Evolutionary conservation across 73 alveolate species (phyloP).

Genomic region (Blepharisma stoltei): DNA sequence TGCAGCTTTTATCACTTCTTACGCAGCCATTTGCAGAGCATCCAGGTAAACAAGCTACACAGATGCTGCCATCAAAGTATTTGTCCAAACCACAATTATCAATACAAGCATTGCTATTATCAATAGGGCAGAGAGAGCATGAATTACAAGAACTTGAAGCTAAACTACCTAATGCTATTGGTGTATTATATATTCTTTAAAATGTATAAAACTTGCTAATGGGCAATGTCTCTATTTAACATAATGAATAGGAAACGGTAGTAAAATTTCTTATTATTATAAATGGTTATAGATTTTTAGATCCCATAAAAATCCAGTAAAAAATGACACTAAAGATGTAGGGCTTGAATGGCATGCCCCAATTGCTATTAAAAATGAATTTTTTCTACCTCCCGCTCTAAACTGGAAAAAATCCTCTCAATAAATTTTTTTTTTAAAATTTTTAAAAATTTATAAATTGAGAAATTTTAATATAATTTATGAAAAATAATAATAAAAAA

Average conservation of each 20-base stretch:
- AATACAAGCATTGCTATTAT: not conserved
- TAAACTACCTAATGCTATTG: not conserved
- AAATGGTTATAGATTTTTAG: constrained; percentile 15
- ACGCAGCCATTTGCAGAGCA: not conserved
- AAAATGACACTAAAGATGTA: not conserved
- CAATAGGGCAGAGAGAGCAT: not conserved
- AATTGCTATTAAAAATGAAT: not conserved
- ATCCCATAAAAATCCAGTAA: not conserved
- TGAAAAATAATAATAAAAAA: too few relatives aligned
- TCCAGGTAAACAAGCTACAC: not conserved
- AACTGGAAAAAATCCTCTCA: too few relatives aligned
- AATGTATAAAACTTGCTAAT: too few relatives aligned
- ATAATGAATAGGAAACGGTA: too few relatives aligned
- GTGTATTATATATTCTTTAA: too few relatives aligned
- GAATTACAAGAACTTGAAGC: not conserved
- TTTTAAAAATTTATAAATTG: too few relatives aligned
- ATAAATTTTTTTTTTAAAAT: too few relatives aligned
- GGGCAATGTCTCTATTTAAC: too few relatives aligned
- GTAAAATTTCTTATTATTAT: too few relatives aligned
- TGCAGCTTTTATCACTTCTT: not conserved
- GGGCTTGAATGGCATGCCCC: not conserved
- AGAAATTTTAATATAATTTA: too few relatives aligned
- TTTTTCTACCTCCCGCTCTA: too few relatives aligned
- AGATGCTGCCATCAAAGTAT: not conserved
- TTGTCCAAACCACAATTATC: not conserved